These are phyloP conservation scores for Yamadazyma siamensis DNA, from an alignment of 1,139 yeast genomes.

Conservation along the genomic window DNA sequence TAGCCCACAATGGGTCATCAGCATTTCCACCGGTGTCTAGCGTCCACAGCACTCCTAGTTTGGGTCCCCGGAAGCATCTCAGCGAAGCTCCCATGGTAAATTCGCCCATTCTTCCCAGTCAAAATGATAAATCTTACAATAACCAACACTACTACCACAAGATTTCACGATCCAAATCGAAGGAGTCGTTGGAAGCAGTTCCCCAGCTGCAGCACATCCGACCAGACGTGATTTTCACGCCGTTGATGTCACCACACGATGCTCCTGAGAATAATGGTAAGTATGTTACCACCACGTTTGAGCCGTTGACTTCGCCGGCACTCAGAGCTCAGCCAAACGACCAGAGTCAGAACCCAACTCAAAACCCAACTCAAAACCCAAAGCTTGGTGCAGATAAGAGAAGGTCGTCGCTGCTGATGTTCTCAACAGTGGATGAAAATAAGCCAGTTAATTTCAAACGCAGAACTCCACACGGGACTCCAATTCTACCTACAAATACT, in stretches of 20 bases:
- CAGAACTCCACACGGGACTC: constrained; percentile 50
- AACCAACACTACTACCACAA: constrained; percentile 43
- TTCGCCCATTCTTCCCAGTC: constrained; percentile 44
- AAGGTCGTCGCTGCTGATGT: constrained; percentile 34
- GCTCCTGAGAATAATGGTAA: constrained; percentile 51
- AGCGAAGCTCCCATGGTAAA: constrained; percentile 17
- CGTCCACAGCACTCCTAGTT: constrained; percentile 12
- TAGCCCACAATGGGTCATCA: constrained; percentile 17
- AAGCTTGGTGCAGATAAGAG: constrained; percentile 24
- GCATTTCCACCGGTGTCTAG: constrained; percentile 32
- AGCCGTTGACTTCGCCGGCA: constrained; percentile 66
- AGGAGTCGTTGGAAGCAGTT: constrained; percentile 13
- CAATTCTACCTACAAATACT: constrained; percentile 30
- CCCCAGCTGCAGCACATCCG: constrained; percentile 30
- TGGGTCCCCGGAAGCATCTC: constrained; percentile 9
- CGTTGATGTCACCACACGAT: constrained; percentile 71
- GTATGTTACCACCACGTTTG: constrained; percentile 29
- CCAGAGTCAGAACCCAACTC: neutral
- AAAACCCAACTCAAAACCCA: constrained; percentile 11
- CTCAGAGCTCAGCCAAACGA: constrained; percentile 44
- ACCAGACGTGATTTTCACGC: constrained; percentile 61
- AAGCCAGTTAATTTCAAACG: constrained; percentile 24
- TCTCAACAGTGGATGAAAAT: constrained; percentile 27
- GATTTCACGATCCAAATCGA: constrained; percentile 15
- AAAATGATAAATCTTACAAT: constrained; percentile 41